Evolutionary conservation across 2,329 filamentous ascomycete species (phyloP), one percentile per base, ranked within the genome.

Genomic region (Emmonsiellopsis sp.): DNA sequence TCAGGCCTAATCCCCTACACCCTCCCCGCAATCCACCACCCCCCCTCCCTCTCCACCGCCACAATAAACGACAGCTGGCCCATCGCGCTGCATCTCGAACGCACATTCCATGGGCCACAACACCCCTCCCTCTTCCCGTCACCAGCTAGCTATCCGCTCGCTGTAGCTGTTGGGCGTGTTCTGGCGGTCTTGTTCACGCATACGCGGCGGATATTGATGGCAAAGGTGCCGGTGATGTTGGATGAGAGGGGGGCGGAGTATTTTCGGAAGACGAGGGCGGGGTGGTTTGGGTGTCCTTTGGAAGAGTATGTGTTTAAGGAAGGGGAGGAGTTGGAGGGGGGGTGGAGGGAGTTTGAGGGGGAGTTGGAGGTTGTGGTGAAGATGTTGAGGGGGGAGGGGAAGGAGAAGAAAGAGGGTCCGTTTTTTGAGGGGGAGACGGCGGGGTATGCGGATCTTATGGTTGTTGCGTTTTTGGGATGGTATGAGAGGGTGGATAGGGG

Each of bases 81-180:
- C 44, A 72, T 73, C 59, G 63, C 70, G 8, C 55, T 65, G 38
- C 71, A 73, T 55, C 63, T 73, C 45, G 68, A 72, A 52, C 56
- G 60, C 6, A 67, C 65, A 8, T 73, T 73, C 55, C 67, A 68
- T 1, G 54, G 64, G 13, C 67, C 65, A 1, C 54, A 67, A n/a
- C 54, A 72, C 7, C 62, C 60, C 5, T 57, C 70, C 49, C 63
- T 60, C 3, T 70, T 68, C 20, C 64, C 65, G 13, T 59, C 66
- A 4, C 66, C 64, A 43, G 55, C 62, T 41, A 66, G 69, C 52
- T 62, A 66, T 38, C 47, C 61, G 1, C 59, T 64, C 54, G 59
- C 63, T 31, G 63, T 67, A 20, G 59, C 59, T n/a, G 61, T 60
- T 10, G 49, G 65, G 31, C 65, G 62, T 13, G 34, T 55, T 5